Conservation (phyloP, 2,329 filamentous ascomycete species). For the Aspergillus pseudoterreus region DNA sequence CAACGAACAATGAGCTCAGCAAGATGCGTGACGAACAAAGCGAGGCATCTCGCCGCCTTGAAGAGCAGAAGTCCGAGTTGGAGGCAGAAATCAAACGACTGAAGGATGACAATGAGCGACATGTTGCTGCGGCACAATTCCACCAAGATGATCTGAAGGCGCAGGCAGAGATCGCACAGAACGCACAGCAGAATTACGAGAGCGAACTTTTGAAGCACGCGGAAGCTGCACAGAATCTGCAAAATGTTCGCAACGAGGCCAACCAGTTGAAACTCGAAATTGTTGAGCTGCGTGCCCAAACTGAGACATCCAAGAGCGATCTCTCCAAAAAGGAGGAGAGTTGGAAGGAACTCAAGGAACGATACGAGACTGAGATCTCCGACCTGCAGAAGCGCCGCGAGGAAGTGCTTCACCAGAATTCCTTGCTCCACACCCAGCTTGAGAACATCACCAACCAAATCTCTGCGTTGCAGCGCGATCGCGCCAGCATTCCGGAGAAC, state of each 20-base stretch:
- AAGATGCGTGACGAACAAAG: slow-evolving; percentile 75
- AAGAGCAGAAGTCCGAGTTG: slow-evolving; percentile 76
- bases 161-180: slow-evolving; percentile 88
- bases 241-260: slow-evolving; percentile 72
- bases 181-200: slow-evolving; percentile 94
- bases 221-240: slow-evolving; percentile 83
- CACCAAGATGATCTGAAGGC: slow-evolving; percentile 89
- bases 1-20: slow-evolving; percentile 78
- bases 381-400: slow-evolving; percentile 77
- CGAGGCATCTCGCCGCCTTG: slow-evolving; percentile 65
- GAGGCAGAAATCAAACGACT: slow-evolving; percentile 76
- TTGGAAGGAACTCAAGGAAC: slow-evolving; percentile 77
- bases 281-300: slow-evolving; percentile 71
- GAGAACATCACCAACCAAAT: slow-evolving; percentile 81
- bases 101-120: slow-evolving; percentile 78
- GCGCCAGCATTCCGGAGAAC: slow-evolving; percentile 54
- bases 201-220: slow-evolving; percentile 92
- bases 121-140: slow-evolving; percentile 73
- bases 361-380: slow-evolving; percentile 76
- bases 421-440: slow-evolving; percentile 81
- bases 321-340: slow-evolving; percentile 78
- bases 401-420: slow-evolving; percentile 84
- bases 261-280: slow-evolving; percentile 79
- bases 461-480: slow-evolving; percentile 71
- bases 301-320: slow-evolving; percentile 77